Evolutionary conservation across 2,329 filamentous ascomycete species (phyloP).

Genomic region (Trichoderma simmonsii): DNA sequence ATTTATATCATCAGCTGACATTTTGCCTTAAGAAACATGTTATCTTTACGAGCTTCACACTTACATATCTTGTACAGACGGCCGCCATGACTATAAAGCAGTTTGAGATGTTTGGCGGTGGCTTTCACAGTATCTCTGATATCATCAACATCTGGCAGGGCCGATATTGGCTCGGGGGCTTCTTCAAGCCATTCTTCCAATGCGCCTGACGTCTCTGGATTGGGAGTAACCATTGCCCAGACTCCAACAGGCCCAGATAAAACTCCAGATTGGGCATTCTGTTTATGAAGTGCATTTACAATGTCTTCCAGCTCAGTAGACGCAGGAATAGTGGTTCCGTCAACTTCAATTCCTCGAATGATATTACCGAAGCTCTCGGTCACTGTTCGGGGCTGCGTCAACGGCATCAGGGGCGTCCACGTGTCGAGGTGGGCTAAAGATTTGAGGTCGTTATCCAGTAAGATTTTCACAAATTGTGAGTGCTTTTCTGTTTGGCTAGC

Average conservation of each 20-base stretch:
- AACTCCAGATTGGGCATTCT: conserved; percentile 26
- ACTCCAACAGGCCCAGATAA: conserved; percentile 55
- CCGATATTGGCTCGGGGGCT: conserved; percentile 19
- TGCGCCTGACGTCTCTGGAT: conserved; percentile 15
- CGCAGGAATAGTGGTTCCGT: conserved; percentile 53
- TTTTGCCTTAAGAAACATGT: neutral
- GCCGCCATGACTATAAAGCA: conserved; percentile 41
- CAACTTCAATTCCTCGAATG: conserved; percentile 58
- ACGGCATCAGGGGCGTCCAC: conserved; percentile 53
- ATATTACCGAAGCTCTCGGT: conserved; percentile 74
- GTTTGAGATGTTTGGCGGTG: conserved; percentile 30
- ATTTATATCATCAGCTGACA: neutral
- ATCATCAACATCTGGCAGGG: conserved; percentile 3
- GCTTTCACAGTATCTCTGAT: conserved; percentile 23
- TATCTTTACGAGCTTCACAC: conserved; percentile 8
- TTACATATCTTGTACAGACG: conserved; percentile 42
- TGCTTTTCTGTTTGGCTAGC: conserved; percentile 34
- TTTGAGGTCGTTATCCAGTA: conserved; percentile 22
- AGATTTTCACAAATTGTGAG: conserved; percentile 37
- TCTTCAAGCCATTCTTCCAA: conserved; percentile 9
- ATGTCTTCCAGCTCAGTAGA: conserved; percentile 68
- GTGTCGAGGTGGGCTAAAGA: conserved; percentile 28
- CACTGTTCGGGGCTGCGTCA: conserved; percentile 62
- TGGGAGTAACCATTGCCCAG: conserved; percentile 69
- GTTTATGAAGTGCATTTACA: conserved; percentile 57